Evolutionary conservation across 2,329 filamentous ascomycete species (phyloP).

Genomic region (Calycina herbarum): DNA sequence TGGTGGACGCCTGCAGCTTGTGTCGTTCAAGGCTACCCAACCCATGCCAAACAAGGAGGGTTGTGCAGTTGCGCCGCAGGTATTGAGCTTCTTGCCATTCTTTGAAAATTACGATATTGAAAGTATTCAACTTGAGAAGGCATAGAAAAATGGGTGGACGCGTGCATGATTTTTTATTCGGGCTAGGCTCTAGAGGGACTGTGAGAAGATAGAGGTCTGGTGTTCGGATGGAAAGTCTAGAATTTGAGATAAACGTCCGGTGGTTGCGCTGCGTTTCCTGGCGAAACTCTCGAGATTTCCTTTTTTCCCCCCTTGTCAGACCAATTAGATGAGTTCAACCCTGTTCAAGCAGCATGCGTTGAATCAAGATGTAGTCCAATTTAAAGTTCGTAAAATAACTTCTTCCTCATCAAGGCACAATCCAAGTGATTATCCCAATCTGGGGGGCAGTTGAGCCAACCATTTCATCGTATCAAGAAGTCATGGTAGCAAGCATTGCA

Average conservation of each 20-base stretch:
- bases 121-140: slow-evolving; percentile 6
- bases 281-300: background rate
- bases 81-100: slow-evolving; percentile 13
- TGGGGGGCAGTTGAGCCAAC: no score
- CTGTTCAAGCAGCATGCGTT: background rate
- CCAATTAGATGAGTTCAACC: background rate
- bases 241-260: background rate
- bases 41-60: slow-evolving; percentile 2
- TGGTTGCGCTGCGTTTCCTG: background rate
- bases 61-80: slow-evolving; percentile 14
- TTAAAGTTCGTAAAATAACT: background rate
- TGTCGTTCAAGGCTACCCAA: slow-evolving; percentile 13
- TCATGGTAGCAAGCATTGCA: no score
- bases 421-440: background rate
- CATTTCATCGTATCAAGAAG: no score
- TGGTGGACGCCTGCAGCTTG: slow-evolving; percentile 9
- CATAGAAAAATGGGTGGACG: background rate
- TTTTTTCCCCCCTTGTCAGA: background rate
- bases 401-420: background rate
- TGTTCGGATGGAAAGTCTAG: no score
- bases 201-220: background rate
- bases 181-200: background rate
- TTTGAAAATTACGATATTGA: slow-evolving; percentile 13
- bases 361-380: background rate
- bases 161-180: background rate